Evolutionary conservation across 2,329 filamentous ascomycete species (phyloP), one percentile per base, ranked within the genome.

Genomic region (Fusarium mexicanum): DNA sequence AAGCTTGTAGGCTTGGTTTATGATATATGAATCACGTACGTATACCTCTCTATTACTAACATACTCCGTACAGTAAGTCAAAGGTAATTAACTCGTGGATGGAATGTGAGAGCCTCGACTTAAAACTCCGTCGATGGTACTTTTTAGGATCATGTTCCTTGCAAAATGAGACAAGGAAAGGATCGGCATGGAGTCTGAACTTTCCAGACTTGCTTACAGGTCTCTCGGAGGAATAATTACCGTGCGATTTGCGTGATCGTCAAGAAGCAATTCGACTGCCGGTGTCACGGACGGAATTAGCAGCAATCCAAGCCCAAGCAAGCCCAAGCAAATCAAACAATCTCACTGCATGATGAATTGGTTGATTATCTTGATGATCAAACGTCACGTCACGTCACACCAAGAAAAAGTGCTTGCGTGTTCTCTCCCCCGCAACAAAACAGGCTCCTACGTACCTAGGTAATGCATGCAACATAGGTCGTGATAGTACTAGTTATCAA

Each of bases 281-380:
- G 67, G 67, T 51, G 57, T 61, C 31, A 62, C 44, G 40, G 41
- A 26, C 55, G 38, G 53, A 62, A 55, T 55, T 55, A 43, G 51
- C 35, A 55, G 35, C 20, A 55, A 43, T 43, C 37, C 51, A 55
- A 55, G 35, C 37, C 35, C 24, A n/a, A 24, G n/a, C 51, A 55
- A 55, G 35, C 37, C 35, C 24, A n/a, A 24, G n/a, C 41, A 44
- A 48, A 57, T 55, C 58, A 43, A 38, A 43, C 38, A 55, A 40
- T 64, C 55, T 67, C 29, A 44, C 13, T 64, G 31, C 50, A 50
- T 57, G 41, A 40, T 48, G 24, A 31, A 44, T 31, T 59, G 55
- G 35, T 53, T 62, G 58, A 74, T 72, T 72, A 74, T 74, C 67
- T 72, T 69, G 71, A 74, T 74, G 63, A 74, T 74, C 63, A 54